A percentile compares a stretch with the other conserved stretches of the same genome.
Conservation (phyloP, 208 protist species). For the Leishmania tarentolae region DNA sequence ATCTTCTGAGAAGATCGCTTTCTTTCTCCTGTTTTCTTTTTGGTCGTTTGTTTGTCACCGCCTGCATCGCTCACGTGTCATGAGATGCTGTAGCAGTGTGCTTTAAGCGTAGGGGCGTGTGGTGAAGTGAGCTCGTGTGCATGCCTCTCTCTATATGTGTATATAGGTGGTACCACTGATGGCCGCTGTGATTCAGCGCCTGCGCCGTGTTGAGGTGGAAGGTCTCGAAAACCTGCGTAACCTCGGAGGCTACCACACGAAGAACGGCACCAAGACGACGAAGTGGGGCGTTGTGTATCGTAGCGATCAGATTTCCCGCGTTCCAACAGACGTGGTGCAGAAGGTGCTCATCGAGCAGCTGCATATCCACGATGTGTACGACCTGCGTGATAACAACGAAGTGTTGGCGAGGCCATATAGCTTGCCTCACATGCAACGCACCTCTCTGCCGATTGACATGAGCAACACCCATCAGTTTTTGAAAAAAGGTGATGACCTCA, state of each 20-base stretch:
- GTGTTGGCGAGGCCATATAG: slow-evolving; percentile 31
- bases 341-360: slow-evolving; percentile 37
- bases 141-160: background rate
- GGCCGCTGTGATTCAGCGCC: slow-evolving; percentile 10
- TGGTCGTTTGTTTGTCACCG: background rate
- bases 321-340: slow-evolving; percentile 28
- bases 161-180: background rate
- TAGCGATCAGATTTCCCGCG: slow-evolving; percentile 39
- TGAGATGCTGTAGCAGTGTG: background rate
- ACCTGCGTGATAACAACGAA: slow-evolving; percentile 35
- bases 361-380: slow-evolving; percentile 37
- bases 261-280: slow-evolving; percentile 27
- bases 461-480: slow-evolving; percentile 18
- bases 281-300: slow-evolving; percentile 53
- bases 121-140: background rate
- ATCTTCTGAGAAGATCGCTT: too few relatives aligned
- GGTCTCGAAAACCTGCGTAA: slow-evolving; percentile 51
- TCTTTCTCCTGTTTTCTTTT: background rate
- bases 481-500: slow-evolving; percentile 24
- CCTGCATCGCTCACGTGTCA: background rate
- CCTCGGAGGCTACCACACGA: slow-evolving; percentile 43
- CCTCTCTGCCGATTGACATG: slow-evolving; percentile 28
- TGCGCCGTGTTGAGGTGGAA: slow-evolving; percentile 32
- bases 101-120: background rate
- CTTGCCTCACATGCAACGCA: slow-evolving; percentile 25